Percentiles rank a stretch among this genome's conserved stretches.
These are phyloP conservation scores for Yarrowia osloensis DNA, from an alignment of 805 yeast species.

Conservation along the genomic window DNA sequence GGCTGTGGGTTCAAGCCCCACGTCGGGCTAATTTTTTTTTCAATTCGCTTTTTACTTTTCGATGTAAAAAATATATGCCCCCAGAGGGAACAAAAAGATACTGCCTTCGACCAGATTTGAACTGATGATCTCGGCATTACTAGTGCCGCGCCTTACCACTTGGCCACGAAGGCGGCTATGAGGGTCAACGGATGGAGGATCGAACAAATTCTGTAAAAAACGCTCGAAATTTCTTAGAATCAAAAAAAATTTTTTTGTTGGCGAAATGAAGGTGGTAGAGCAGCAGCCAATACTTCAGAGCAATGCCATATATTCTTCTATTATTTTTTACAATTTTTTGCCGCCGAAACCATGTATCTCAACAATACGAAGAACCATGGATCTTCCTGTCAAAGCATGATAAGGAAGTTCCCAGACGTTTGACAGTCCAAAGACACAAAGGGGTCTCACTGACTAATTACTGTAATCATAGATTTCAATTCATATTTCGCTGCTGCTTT, in stretches of 20 bases:
- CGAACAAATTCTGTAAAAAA: not conserved
- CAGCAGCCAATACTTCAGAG: too few relatives aligned
- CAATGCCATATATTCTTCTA: too few relatives aligned
- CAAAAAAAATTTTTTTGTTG: not conserved
- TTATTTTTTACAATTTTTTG: too few relatives aligned
- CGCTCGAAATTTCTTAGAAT: not conserved
- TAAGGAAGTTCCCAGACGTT: too few relatives aligned
- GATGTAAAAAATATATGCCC: not conserved
- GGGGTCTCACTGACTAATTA: too few relatives aligned
- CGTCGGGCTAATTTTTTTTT: not conserved
- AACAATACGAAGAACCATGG: too few relatives aligned
- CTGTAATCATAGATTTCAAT: too few relatives aligned
- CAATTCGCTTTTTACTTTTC: not conserved
- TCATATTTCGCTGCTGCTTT: too few relatives aligned
- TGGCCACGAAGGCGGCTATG: slow-evolving; percentile 14
- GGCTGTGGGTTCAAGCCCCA: slow-evolving; percentile 28
- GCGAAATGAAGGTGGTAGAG: too few relatives aligned
- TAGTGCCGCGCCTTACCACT: slow-evolving; percentile 21
- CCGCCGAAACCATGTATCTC: too few relatives aligned
- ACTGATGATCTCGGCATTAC: slow-evolving; percentile 18
- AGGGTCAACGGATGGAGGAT: not conserved
- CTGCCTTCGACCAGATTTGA: slow-evolving; percentile 23
- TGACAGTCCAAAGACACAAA: too few relatives aligned
- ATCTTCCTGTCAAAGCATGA: too few relatives aligned
- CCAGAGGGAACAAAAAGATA: not conserved